Conservation (phyloP, 1,139 yeast genomes). For the Kodamaea alishanica region DNA sequence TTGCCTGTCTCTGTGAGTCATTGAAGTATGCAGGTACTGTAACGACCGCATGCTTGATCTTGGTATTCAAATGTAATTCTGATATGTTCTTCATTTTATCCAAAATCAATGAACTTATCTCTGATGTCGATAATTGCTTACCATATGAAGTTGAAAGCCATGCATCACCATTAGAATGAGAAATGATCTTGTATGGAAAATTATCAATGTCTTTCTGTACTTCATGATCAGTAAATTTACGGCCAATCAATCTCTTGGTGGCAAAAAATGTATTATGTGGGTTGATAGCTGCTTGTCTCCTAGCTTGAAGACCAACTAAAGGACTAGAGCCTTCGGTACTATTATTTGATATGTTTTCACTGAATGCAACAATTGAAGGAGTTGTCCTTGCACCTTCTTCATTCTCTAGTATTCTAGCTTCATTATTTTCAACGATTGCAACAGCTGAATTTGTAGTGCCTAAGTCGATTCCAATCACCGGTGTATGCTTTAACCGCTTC, state of each 20-base stretch:
- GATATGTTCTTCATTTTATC: conserved; percentile 57
- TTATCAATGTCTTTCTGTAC: conserved; percentile 57
- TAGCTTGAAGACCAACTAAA: conserved; percentile 62
- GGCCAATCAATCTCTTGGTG: conserved; percentile 69
- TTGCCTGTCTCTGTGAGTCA: conserved; percentile 76
- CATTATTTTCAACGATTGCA: conserved; percentile 54
- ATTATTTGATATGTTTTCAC: conserved; percentile 20
- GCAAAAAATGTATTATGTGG: conserved; percentile 70
- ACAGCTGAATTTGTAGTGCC: conserved; percentile 85
- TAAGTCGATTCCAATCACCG: conserved; percentile 70
- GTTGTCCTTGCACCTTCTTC: conserved; percentile 68
- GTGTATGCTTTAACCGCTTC: conserved; percentile 6
- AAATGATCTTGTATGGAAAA: conserved; percentile 54
- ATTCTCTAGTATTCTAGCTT: conserved; percentile 60
- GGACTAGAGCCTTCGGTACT: conserved; percentile 27
- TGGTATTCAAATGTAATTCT: conserved; percentile 38
- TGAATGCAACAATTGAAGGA: conserved; percentile 67
- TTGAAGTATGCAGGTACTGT: conserved; percentile 82
- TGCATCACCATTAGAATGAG: conserved; percentile 59
- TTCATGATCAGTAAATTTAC: conserved; percentile 59
- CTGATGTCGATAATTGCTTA: conserved; percentile 48
- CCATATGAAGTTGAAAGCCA: conserved; percentile 46
- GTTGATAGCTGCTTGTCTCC: conserved; percentile 62
- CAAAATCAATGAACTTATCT: conserved; percentile 51
- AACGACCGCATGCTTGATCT: conserved; percentile 60